These are phyloP conservation scores for Lumnitzera littorea DNA, from an alignment of 345 rosid genomes.

Conservation along the genomic window DNA sequence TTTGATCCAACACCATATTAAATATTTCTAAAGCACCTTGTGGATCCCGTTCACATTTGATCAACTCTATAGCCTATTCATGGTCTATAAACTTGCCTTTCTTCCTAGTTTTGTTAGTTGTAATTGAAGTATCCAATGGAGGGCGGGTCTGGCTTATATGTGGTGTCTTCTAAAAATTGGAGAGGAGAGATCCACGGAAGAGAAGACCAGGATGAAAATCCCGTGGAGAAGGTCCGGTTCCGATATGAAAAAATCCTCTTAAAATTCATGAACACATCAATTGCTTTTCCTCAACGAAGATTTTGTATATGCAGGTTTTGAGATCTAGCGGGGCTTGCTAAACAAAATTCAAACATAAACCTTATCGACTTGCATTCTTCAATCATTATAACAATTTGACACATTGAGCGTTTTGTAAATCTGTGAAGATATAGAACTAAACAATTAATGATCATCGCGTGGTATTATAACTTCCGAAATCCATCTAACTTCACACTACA, in stretches of 20 bases:
- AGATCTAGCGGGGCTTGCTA: no score
- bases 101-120: conserved; percentile 15
- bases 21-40: conserved; percentile 63
- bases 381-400: no score
- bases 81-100: conserved; percentile 56
- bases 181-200: conserved; percentile 70
- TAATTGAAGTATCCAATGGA: conserved; percentile 17
- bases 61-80: conserved; percentile 50
- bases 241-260: background rate
- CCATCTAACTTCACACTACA: no score
- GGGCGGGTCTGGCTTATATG: conserved; percentile 23
- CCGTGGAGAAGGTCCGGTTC: conserved; percentile 5
- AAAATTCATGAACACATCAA: background rate
- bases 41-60: conserved; percentile 67
- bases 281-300: no score
- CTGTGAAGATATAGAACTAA: no score
- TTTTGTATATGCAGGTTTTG: no score
- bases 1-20: conserved; percentile 57
- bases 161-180: conserved; percentile 12
- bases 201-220: conserved; percentile 21
- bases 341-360: no score
- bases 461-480: no score
- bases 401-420: no score
- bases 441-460: no score
- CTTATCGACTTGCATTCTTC: no score